A percentile compares a stretch with the other conserved stretches of the same genome.
Conservation (phyloP, 2,329 filamentous ascomycete genomes). For the Thielaviopsis musarum region DNA sequence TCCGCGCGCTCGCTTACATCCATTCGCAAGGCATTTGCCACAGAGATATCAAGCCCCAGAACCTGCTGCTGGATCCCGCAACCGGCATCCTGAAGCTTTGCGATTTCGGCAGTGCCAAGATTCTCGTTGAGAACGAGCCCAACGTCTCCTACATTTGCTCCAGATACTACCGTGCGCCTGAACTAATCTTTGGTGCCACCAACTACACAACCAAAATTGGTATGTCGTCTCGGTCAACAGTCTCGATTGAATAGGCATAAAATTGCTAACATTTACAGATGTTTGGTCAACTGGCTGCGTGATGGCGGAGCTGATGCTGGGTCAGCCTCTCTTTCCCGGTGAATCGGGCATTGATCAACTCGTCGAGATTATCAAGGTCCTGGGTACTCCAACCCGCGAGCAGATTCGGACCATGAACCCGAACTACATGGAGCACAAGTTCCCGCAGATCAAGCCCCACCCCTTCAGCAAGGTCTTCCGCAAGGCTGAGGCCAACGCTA, state of each 20-base stretch:
- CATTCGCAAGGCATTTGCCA: slow-evolving; percentile 99
- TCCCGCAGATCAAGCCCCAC: slow-evolving; percentile 98
- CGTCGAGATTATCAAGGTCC: slow-evolving; percentile 97
- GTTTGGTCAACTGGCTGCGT: slow-evolving; percentile 99
- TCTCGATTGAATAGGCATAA: neutral
- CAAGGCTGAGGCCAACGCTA: slow-evolving; percentile 82
- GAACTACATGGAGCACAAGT: slow-evolving; percentile 99
- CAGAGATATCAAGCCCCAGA: slow-evolving; percentile 97
- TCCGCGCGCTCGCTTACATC: slow-evolving; percentile 95
- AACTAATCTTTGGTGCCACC: slow-evolving; percentile 95
- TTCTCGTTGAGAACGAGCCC: slow-evolving; percentile 93
- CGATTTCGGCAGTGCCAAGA: slow-evolving; percentile 98
- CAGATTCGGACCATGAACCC: slow-evolving; percentile 99
- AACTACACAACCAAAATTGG: slow-evolving; percentile 99
- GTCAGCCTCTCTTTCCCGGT: slow-evolving; percentile 91
- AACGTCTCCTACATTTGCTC: slow-evolving; percentile 99
- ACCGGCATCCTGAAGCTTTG: slow-evolving; percentile 92
- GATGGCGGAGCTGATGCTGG: slow-evolving; percentile 98
- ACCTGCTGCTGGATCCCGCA: slow-evolving; percentile 79
- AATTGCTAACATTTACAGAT: slow-evolving; percentile 70
- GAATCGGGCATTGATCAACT: slow-evolving; percentile 97
- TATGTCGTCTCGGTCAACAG: slow-evolving; percentile 30
- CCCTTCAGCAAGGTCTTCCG: slow-evolving; percentile 99
- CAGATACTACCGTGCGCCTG: slow-evolving; percentile 92
- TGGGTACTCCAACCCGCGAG: slow-evolving; percentile 89